These are phyloP conservation scores for Scalesia atractyloides DNA, from an alignment of 129 eudicot genomes.

Conservation along the genomic window DNA sequence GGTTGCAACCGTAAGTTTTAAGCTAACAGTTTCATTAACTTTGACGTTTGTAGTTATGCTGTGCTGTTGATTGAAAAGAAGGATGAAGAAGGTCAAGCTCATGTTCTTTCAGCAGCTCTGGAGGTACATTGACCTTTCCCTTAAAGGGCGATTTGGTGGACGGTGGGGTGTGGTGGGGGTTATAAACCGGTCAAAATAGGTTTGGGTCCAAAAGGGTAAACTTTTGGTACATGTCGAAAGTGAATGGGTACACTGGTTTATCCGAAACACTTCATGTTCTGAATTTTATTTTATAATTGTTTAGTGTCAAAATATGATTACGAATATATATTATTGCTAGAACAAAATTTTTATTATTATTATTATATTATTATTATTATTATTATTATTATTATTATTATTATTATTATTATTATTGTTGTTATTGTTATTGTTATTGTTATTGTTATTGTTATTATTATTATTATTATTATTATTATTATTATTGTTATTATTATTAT, in stretches of 20 bases:
- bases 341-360: not conserved
- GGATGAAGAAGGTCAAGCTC: slow-evolving; percentile 96
- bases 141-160: not conserved
- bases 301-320: not conserved
- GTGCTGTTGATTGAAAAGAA: slow-evolving; percentile 88
- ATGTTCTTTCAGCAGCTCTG: slow-evolving; percentile 93
- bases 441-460: too few relatives aligned
- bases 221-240: not conserved
- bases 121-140: slow-evolving; percentile 51
- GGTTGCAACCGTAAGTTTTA: slow-evolving; percentile 11
- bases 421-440: too few relatives aligned
- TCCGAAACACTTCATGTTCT: not conserved
- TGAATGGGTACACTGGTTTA: not conserved
- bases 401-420: too few relatives aligned
- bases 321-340: not conserved
- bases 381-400: too few relatives aligned
- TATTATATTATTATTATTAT: too few relatives aligned
- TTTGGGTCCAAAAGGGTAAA: not conserved
- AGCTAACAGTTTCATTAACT: slow-evolving; percentile 14
- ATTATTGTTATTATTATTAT: too few relatives aligned
- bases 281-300: not conserved
- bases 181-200: slow-evolving; percentile 5
- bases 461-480: too few relatives aligned
- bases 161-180: not conserved
- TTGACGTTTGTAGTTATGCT: slow-evolving; percentile 61